phyloP scores from a whole-genome alignment of 352 stramenopile species.

The Globisporangium polare region DNA sequence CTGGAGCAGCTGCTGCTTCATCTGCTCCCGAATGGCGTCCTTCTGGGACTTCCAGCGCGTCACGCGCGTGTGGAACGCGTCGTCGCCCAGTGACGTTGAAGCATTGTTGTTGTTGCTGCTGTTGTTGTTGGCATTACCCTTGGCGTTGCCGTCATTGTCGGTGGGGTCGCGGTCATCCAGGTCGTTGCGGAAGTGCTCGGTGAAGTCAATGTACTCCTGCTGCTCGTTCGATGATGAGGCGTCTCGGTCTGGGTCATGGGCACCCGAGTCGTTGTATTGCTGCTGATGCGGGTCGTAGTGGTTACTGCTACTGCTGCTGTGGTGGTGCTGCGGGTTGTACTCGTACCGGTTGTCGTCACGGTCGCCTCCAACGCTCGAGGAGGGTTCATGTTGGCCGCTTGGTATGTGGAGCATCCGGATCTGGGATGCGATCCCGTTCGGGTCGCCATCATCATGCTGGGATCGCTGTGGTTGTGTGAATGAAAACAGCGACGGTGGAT shows the following conservation, averaged over 20 bases:
- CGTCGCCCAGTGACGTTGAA: conserved; percentile 17
- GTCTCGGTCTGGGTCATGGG: neutral
- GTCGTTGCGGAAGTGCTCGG: conserved; percentile 40
- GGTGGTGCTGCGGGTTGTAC: conserved; percentile 22
- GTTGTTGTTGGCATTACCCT: conserved; percentile 15
- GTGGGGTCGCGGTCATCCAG: conserved; percentile 14
- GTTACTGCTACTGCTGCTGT: conserved; percentile 3
- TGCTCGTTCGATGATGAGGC: conserved; percentile 17
- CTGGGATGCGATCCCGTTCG: conserved; percentile 3
- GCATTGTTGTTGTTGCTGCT: conserved; percentile 18
- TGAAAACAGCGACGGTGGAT: conserved; percentile 1
- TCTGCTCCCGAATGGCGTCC: conserved; percentile 65
- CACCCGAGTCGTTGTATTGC: neutral
- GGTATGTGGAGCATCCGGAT: conserved; percentile 7
- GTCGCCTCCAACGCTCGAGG: neutral
- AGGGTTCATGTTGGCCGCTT: neutral
- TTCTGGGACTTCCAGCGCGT: conserved; percentile 80
- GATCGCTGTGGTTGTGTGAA: conserved; percentile 7
- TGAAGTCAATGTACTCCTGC: conserved; percentile 47
- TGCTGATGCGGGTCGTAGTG: conserved; percentile 4
- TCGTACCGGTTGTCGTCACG: conserved; percentile 17
- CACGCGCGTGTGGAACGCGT: conserved; percentile 64
- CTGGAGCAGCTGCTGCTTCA: conserved; percentile 78
- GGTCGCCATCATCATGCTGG: neutral
- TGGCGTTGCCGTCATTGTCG: conserved; percentile 10